Conservation (phyloP, 192 early-diverging fungal genomes). For the Umbelopsis sp. region DNA sequence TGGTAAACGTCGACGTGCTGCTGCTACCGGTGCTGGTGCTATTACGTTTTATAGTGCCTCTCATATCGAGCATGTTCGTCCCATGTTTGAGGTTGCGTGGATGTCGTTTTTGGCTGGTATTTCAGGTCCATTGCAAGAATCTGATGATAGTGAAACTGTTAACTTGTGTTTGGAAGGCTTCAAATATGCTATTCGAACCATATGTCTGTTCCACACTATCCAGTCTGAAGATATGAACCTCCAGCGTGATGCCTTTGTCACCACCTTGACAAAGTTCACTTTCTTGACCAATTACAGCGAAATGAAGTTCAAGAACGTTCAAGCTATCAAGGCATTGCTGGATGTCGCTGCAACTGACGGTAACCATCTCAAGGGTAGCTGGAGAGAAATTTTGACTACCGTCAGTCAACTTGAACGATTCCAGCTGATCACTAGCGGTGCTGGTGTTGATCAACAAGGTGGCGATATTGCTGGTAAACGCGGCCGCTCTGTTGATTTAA, state of each 20-base stretch:
- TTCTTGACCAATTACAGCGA: slow-evolving; percentile 81
- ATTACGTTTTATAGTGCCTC: slow-evolving; percentile 66
- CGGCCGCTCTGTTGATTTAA: not conserved
- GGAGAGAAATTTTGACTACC: slow-evolving; percentile 83
- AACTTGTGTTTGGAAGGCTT: slow-evolving; percentile 80
- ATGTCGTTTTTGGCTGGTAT: slow-evolving; percentile 83
- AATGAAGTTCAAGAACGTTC: slow-evolving; percentile 90
- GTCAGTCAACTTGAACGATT: slow-evolving; percentile 88
- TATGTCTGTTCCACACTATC: slow-evolving; percentile 67
- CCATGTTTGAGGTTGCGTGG: slow-evolving; percentile 93
- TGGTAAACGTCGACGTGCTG: slow-evolving; percentile 42
- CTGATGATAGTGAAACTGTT: slow-evolving; percentile 70
- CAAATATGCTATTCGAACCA: slow-evolving; percentile 76
- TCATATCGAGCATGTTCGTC: slow-evolving; percentile 84
- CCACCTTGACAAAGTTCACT: slow-evolving; percentile 87
- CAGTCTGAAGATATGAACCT: slow-evolving; percentile 73
- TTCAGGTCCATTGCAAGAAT: slow-evolving; percentile 82
- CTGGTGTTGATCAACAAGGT: slow-evolving; percentile 28
- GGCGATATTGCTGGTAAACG: not conserved
- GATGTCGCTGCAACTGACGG: slow-evolving; percentile 73
- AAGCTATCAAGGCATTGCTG: slow-evolving; percentile 85
- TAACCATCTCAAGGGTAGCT: slow-evolving; percentile 64
- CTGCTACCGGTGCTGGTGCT: slow-evolving; percentile 46
- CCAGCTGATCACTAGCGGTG: slow-evolving; percentile 71
- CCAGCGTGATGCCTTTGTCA: slow-evolving; percentile 90